Evolutionary conservation across 163 green algal species (phyloP), one percentile per base, ranked within the genome.

Genomic region (Prototheca stagnorum): DNA sequence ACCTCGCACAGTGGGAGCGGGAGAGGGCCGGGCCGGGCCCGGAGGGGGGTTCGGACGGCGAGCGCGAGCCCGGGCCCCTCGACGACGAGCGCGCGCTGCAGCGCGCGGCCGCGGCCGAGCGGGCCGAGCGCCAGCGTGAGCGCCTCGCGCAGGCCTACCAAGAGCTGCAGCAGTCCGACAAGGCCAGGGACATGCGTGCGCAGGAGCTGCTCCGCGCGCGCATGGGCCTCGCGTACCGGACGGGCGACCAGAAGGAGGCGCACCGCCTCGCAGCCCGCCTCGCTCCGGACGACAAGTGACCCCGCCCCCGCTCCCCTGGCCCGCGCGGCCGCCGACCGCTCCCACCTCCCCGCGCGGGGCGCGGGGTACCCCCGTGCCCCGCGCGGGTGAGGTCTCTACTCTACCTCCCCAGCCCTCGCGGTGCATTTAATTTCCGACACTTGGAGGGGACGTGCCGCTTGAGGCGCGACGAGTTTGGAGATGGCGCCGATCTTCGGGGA

Each of bases 181-280:
- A 80, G 51, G 74, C 65, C 17, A 61, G 71, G 59, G 81, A 79
- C 49, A 92, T 91, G 81, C 58, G 65, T 22, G 71, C 89, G 53
- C 79, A 92, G 68, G 77, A 92, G 63, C 40, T 92, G 59, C 64
- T 92, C 51, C 71, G 81, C 29, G 66, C 72, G 47, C 67, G 88
- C 56, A 86, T 91, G 77, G 51, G 55, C 16, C 59, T 85, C 48
- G 77, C 78, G 0, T 93, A 92, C 70, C 75, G 78, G 51, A 85
- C 72, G 8, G 82, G 82, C 21, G 76, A 92, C 62, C 56, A 28
- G 17, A 54, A 51, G 17, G 64, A 56, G 19, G 75, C 74, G 23
- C 35, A 75, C 31, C 61, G 61, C 33, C 55, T 88, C 16, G 47
- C 56, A 31, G 49, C 64, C 24, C 56, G 67, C 22, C 68, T 89